phyloP scores from a whole-genome alignment of 2,329 filamentous ascomycete genomes.

The Albophoma yamanashiensis region DNA sequence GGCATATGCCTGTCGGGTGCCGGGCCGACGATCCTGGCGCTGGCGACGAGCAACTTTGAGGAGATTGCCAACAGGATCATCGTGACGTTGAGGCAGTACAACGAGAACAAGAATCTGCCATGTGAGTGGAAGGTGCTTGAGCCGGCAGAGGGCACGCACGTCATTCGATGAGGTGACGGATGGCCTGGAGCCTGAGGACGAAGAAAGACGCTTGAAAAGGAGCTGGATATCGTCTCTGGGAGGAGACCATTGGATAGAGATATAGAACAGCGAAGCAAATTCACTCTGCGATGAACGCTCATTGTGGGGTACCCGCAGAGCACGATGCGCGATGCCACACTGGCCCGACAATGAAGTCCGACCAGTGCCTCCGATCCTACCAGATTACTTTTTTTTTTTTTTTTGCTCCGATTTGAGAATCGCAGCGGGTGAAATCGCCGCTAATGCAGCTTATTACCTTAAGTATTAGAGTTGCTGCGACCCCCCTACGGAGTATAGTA shows the following conservation, averaged over 20 bases:
- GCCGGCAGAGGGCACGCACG: slow-evolving; percentile 62
- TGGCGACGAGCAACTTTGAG: slow-evolving; percentile 85
- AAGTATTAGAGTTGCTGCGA: background rate
- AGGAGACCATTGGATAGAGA: background rate
- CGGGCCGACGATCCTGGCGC: slow-evolving; percentile 85
- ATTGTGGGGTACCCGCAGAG: background rate
- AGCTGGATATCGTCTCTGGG: background rate
- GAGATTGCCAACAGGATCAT: slow-evolving; percentile 75
- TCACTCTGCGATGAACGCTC: too few relatives aligned
- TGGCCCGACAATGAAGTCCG: background rate
- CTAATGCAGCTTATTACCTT: too few relatives aligned
- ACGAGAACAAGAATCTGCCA: slow-evolving; percentile 50
- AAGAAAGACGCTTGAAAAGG: background rate
- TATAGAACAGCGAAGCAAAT: background rate
- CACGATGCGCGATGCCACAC: background rate
- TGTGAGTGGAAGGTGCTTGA: slow-evolving; percentile 85
- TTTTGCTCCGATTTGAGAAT: background rate
- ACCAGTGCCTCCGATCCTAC: background rate
- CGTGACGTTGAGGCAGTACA: slow-evolving; percentile 53
- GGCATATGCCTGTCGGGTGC: slow-evolving; percentile 94
- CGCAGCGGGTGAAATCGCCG: background rate
- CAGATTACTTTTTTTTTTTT: too few relatives aligned
- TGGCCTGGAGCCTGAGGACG: background rate
- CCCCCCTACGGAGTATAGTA: too few relatives aligned
- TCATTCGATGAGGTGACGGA: slow-evolving; percentile 21